Base-by-base conservation (phyloP, 2,329 filamentous ascomycete genomes). In the Apiospora marii region DNA sequence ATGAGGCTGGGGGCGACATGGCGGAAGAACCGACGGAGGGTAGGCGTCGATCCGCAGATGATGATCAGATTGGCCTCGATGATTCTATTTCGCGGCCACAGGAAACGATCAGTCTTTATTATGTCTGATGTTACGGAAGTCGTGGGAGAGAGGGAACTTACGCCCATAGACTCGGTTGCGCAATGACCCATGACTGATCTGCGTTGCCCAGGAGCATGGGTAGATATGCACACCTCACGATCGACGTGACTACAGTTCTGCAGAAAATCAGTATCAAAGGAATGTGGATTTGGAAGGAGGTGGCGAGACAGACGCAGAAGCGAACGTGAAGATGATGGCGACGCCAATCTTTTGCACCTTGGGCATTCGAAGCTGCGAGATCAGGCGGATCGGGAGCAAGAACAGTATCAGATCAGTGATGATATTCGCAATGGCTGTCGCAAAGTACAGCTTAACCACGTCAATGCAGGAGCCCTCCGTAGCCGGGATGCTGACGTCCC, bases 371-470 rank as follows among this genome's bases (percentile, higher is more conserved):
- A 87, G 78, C 7, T 76, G 78, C 73, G 82, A 78, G 16, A 87
- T 79, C 14, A 84, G 84, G 1, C 81, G 81, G 68, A 86, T 81
- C 0, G 86, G 86, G 13, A 87, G 77, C 1, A 81, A 73, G 73
- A 85, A 84, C 67, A 85, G 82, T 16, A 85, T 73, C 12, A 86
- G 71, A 75, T 87, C 85, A 43, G 84, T 85, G 48, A 83, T 69
- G 70, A 87, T 85, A 75, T 87, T 87, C 19, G 86, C 78, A 0
- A 82, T 82, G 6, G 71, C 84, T 73, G 68, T 74, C 8, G 74
- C 72, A 10, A 74, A 74, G 49, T 74, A 76, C n/a, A 74, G 68
- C 16, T 67, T 44, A 27, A 49, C 30, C 22, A 30, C 27, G 24
- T 72, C 67, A 24, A 74, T 70, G 71, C 74, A 74, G 30, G 22